These are phyloP conservation scores for Allium cepa DNA, from an alignment of 106 monocot genomes.

Conservation along the genomic window DNA sequence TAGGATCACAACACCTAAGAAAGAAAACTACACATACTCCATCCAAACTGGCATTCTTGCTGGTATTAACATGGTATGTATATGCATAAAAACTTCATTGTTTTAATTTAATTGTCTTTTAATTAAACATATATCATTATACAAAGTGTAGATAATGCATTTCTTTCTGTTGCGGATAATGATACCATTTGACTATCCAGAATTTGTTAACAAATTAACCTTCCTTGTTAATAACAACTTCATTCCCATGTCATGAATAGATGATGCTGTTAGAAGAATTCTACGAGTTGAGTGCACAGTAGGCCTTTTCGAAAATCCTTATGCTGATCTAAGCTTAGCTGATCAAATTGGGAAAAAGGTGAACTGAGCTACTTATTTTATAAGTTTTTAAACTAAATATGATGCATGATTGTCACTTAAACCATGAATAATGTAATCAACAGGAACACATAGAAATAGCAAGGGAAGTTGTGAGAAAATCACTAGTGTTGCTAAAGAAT, in stretches of 20 bases:
- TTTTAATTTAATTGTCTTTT: too few relatives aligned
- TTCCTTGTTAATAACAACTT: slow-evolving; percentile 20
- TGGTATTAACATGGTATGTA: slow-evolving; percentile 78
- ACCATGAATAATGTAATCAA: too few relatives aligned
- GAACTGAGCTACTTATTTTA: too few relatives aligned
- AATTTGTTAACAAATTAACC: slow-evolving; percentile 24
- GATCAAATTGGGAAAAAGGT: slow-evolving; percentile 39
- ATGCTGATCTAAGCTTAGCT: slow-evolving; percentile 28
- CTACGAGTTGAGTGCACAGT: slow-evolving; percentile 47
- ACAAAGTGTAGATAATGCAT: too few relatives aligned
- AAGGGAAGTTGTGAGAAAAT: slow-evolving; percentile 54
- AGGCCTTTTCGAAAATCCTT: slow-evolving; percentile 51
- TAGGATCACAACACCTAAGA: slow-evolving; percentile 31
- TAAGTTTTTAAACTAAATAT: too few relatives aligned
- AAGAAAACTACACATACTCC: slow-evolving; percentile 48
- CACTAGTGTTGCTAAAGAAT: slow-evolving; percentile 54
- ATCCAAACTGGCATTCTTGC: slow-evolving; percentile 36
- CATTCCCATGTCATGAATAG: slow-evolving; percentile 34
- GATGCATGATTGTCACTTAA: too few relatives aligned
- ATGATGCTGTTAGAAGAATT: slow-evolving; percentile 51
- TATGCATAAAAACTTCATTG: too few relatives aligned
- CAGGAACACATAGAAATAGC: slow-evolving; percentile 38
- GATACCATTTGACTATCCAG: slow-evolving; percentile 33
- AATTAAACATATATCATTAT: too few relatives aligned
- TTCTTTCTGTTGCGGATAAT: too few relatives aligned